These are phyloP conservation scores for Tricholoma bakamatsutake DNA, from an alignment of 768 basidiomycete species.

Conservation along the genomic window DNA sequence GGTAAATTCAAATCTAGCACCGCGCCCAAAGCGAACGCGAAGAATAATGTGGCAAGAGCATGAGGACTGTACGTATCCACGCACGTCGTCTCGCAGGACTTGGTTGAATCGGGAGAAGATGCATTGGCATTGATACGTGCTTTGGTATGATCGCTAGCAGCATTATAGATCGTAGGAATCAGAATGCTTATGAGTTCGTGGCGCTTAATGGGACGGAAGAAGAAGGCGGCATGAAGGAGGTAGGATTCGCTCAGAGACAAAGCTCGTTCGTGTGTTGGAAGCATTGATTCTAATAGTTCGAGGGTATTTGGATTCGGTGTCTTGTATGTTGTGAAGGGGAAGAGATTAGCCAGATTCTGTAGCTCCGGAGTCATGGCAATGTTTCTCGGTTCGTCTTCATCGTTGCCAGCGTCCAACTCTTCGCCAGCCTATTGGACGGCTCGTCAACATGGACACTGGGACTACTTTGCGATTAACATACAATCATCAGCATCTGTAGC, in stretches of 20 bases:
- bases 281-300: constrained; percentile 30
- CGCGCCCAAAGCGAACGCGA: constrained; percentile 56
- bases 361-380: constrained; percentile 24
- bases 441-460: neutral
- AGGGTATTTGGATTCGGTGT: constrained; percentile 24
- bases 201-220: constrained; percentile 44
- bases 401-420: constrained; percentile 24
- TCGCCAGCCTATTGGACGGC: constrained; percentile 23
- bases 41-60: constrained; percentile 48
- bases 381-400: constrained; percentile 19
- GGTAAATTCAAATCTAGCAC: constrained; percentile 46
- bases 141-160: constrained; percentile 11
- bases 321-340: constrained; percentile 33
- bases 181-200: constrained; percentile 39
- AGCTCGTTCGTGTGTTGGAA: constrained; percentile 42
- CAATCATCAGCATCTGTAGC: constrained; percentile 38
- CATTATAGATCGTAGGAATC: constrained; percentile 34
- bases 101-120: neutral
- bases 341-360: constrained; percentile 32
- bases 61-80: constrained; percentile 29
- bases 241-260: constrained; percentile 35
- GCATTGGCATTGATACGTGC: constrained; percentile 9
- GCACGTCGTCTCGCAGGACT: neutral
- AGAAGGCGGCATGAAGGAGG: constrained; percentile 39
- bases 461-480: constrained; percentile 8